Base-by-base conservation (phyloP, 2,329 filamentous ascomycete genomes). In the Alternaria arborescens region DNA sequence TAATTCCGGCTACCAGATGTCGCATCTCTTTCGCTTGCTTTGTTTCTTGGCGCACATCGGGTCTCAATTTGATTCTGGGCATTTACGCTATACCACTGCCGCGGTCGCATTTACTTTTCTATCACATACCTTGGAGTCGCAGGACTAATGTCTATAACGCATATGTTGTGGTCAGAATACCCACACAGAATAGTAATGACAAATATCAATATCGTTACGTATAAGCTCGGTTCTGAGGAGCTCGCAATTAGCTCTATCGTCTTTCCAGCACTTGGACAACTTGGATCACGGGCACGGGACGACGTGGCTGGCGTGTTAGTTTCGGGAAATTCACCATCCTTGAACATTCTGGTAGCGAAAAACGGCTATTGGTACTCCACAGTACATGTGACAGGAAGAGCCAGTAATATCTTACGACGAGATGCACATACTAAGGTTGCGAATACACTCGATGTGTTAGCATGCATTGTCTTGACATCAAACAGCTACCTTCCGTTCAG, bases 51-150 rank as follows among this genome's bases (percentile, higher is more conserved):
- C 55, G 44, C 43, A 42, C 52, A 53, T 55, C 36, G 44, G 40
- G 18, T 52, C 51, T 54, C 32, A 54, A 38, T 55, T 60, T 51
- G 51, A 58, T 59, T 43, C 62, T 58, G 58, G 44, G 52, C 56
- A 59, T 64, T 52, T 61, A 57, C 52, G 64, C 59, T 64, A 65
- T 67, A 67, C 64, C 62, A 67, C 59, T 41, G 53, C 50, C 52
- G 61, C 58, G 34, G 40, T 51, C 59, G 52, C 44, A 60, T 54
- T 53, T 40, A 40, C 50, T 52, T 59, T 38, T 43, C 24, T 30
- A 36, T 20, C 36, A 32, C 47, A 60, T 36, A 41, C 34, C 22
- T 22, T 42, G 48, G 48, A 50, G 47, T 61, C 38, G 18, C 18
- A 58, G 36, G 48, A 32, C 43, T 58, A 30, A 58, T 58, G 55